Conservation (phyloP, 768 basidiomycete species). For the Mycena vulgaris region DNA sequence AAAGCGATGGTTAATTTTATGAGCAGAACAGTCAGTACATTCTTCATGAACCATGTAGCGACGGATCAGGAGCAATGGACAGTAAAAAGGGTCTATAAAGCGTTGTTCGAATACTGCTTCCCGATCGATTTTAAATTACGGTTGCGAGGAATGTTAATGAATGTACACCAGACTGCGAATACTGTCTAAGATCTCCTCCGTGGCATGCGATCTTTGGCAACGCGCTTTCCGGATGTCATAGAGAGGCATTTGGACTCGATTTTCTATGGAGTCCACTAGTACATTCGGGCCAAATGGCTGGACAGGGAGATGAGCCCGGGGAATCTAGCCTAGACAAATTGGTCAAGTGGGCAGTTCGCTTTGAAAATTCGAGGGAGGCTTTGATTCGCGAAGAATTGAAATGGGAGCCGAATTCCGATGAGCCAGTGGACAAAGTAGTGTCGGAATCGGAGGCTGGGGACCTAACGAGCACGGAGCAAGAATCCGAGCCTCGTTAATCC, state of each 20-base stretch:
- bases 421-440: too few species aligned
- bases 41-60: constrained; percentile 43
- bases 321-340: neutral
- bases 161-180: constrained; percentile 4
- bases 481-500: too few species aligned
- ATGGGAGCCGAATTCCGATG: too few species aligned
- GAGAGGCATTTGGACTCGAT: constrained; percentile 19
- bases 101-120: constrained; percentile 27
- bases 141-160: constrained; percentile 13
- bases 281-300: constrained; percentile 11
- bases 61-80: constrained; percentile 31
- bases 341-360: neutral
- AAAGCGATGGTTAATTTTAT: constrained; percentile 39
- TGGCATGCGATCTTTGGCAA: constrained; percentile 23
- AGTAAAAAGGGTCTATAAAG: constrained; percentile 17
- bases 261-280: constrained; percentile 13
- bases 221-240: constrained; percentile 20
- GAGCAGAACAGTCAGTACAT: constrained; percentile 38
- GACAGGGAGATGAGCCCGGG: constrained; percentile 2
- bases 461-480: too few species aligned
- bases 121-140: constrained; percentile 20
- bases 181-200: constrained; percentile 16
- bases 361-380: neutral
- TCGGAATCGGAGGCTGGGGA: too few species aligned
- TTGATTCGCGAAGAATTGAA: too few species aligned